Conservation (phyloP, 1,284 basidiomycete genomes). For the Cryptococcus sp. region DNA sequence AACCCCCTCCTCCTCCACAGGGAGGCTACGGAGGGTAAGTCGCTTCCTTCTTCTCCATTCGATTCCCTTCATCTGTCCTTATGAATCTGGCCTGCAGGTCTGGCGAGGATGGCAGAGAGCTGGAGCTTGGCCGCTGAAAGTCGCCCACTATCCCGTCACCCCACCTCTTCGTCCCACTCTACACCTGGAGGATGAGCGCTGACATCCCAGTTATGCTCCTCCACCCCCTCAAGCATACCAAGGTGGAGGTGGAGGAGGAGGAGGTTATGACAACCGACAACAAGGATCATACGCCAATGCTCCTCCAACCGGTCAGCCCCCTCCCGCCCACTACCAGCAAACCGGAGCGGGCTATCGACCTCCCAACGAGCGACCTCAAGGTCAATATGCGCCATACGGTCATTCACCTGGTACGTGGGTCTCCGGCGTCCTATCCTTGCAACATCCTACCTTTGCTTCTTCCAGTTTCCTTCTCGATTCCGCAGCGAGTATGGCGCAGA, state of each 20-base stretch:
- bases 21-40: constrained; percentile 1
- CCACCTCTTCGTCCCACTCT: background rate
- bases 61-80: background rate
- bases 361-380: constrained; percentile 10
- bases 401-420: constrained; percentile 14
- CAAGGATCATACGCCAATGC: constrained; percentile 8
- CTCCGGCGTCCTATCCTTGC: background rate
- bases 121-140: too few species aligned
- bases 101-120: background rate
- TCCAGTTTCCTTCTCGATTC: background rate
- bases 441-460: background rate
- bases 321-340: constrained; percentile 20
- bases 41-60: background rate
- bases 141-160: background rate
- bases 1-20: constrained; percentile 3
- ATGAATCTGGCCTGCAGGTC: background rate
- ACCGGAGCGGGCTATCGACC: constrained; percentile 24
- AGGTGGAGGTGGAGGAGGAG: background rate
- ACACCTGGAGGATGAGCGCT: background rate
- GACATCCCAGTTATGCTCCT: background rate
- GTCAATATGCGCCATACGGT: constrained; percentile 16
- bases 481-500: background rate
- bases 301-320: constrained; percentile 22
- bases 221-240: constrained; percentile 4
- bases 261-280: background rate